Base-by-base conservation (phyloP, 257 asterid genomes). In the Sherardia arvensis region DNA sequence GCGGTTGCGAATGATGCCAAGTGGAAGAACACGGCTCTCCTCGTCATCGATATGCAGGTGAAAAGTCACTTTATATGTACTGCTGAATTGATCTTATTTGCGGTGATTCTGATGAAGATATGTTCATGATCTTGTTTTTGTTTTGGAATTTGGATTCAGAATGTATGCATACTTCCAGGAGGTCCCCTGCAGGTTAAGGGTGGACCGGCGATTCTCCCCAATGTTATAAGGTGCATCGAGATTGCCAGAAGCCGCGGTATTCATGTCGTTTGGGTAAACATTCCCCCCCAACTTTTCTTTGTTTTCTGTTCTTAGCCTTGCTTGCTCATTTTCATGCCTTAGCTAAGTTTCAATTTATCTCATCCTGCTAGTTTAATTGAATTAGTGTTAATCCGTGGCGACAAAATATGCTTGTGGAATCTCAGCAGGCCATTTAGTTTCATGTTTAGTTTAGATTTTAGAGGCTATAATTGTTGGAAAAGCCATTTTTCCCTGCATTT, bases 11-110 rank as follows among this genome's bases (percentile, higher is more conserved):
- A 82, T 64, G 77, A 79, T 59, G 29, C 28, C 51, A 80, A 78
- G 64, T 85, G 91, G 97, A 85, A 72, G 45, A 70, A 59, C 72
- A 86, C 95, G 28, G 96, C 96, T 70, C 90, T 87, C 48, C 85
- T 91, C 15, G 90, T 91, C 36, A 83, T 91, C 66, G 98, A 85
- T 73, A 87, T 91, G 98, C 96, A 91, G 96, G 96, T 84, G 9
- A 15, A 27, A 7, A 22, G 2, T 18, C 23, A 2, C 25, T 25
- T 38, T 14, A n/a, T n/a, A n/a, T n/a, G n/a, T 1, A 30, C 4
- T 17, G 56, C 33, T 7, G 25, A 64, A 53, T 59, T 6, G 14
- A 28, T 40, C 66, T 8, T 25, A 27, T 47, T 27, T 36, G 18
- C n/a, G n/a, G n/a, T n/a, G n/a, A n/a, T n/a, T n/a, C n/a, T 26